Evolutionary conservation across 225 moss, liverwort and hornwort genomes (phyloP), one percentile per base, ranked within the genome.

Genomic region (Neckera pumila): DNA sequence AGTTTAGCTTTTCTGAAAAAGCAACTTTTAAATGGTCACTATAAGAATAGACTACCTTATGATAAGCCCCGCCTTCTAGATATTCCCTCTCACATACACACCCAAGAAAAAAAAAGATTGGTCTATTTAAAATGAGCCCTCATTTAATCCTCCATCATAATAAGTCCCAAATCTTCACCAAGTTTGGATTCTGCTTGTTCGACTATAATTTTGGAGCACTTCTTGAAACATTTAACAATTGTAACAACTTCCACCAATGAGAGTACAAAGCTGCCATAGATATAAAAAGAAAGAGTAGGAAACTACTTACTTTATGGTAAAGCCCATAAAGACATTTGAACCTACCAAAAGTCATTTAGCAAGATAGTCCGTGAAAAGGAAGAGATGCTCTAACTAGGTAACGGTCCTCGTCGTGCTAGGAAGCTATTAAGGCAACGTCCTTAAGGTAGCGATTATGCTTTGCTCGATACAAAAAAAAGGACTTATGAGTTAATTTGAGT

Each of bases 101-200:
- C 6, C 6, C 5, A 10, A 2, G 5, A 34, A 5, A 6, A 33
- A 17, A 63, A 13, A 30, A 17, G 10, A 34, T 33, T 1, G 1
- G 2, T 11, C 12, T 38, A 2, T 22, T 2, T 12, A 17, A n/a
- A 22, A 67, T 22, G 12, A 67, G 2, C 11, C 21, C 8, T 36
- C 65, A n/a, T n/a, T n/a, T n/a, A 65, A 66, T 11, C 4, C 4
- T 67, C 67, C 21, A n/a, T 20, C 11, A 0, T 20, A 2, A n/a
- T 0, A 1, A 0, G 6, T 10, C 38, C 21, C 11, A 12, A 21
- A 10, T 67, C 21, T n/a, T n/a, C 22, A 67, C 4, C 2, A 0
- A 67, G 21, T 2, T 67, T 67, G 3, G 21, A 67, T 67, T 67
- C 0, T 20, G 0, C 4, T 67, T 21, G 3, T n/a, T 3, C n/a